Percentiles rank a stretch among this genome's conserved stretches.
Conservation (phyloP, 495 filamentous ascomycete genomes). For the Cercophora samala region DNA sequence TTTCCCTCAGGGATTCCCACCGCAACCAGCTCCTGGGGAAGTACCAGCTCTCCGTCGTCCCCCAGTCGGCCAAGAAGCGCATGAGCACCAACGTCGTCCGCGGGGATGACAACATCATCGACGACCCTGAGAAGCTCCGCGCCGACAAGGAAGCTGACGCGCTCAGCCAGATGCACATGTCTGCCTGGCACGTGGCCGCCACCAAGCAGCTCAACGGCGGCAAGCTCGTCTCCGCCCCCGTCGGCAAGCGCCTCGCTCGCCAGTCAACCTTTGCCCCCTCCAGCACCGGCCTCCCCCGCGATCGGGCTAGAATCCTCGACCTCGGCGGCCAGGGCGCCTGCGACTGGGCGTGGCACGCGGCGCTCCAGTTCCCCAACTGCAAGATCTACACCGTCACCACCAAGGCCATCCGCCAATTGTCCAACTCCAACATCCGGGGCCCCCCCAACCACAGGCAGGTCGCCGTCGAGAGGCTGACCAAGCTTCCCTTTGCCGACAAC, state of each 20-base stretch:
- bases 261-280: conserved; percentile 46
- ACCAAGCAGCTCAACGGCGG: conserved; percentile 75
- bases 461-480: conserved; percentile 67
- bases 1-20: conserved; percentile 60
- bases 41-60: conserved; percentile 61
- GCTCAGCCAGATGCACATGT: conserved; percentile 65
- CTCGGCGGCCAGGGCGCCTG: conserved; percentile 79
- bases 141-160: conserved; percentile 79
- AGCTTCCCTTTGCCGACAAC: conserved; percentile 79
- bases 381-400: conserved; percentile 83
- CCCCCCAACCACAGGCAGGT: conserved; percentile 84
- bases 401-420: conserved; percentile 58
- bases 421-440: conserved; percentile 69
- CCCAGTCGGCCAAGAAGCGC: conserved; percentile 54
- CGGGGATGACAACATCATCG: conserved; percentile 51
- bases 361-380: conserved; percentile 75
- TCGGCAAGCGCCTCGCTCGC: conserved; percentile 55
- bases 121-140: conserved; percentile 59
- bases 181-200: conserved; percentile 80
- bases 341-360: conserved; percentile 95
- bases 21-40: conserved; percentile 72
- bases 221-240: conserved; percentile 72
- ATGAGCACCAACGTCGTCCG: conserved; percentile 58
- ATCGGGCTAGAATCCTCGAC: conserved; percentile 72
- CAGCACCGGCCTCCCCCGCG: conserved; percentile 40